Evolutionary conservation across 2,329 filamentous ascomycete genomes (phyloP), one percentile per base, ranked within the genome.

Genomic region (Colletotrichum sp.): DNA sequence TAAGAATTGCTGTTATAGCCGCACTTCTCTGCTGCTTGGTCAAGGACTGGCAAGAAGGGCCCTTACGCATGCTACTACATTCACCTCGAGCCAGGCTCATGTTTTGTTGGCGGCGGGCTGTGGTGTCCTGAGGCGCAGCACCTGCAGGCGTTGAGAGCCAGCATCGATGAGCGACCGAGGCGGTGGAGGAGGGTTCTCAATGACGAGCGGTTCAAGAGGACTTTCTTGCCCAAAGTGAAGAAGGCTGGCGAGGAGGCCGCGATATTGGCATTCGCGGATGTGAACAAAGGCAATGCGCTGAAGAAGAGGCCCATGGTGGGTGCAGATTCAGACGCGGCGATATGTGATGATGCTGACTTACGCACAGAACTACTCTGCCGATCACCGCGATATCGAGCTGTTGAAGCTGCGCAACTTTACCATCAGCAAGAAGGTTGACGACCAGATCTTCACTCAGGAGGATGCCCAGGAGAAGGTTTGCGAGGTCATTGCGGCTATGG

Each of bases 31-130:
- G 95, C 94, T 49, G 95, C 95, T 28, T 98, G 95, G 92, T 97
- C 95, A 72, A 93, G 96, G 24, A 98, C 95, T 0, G 96, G 96
- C 24, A 91, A 94, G 71, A 98, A 98, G 85, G 95, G 95, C 0
- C 93, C 94, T 12, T 98, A 97, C 84, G 96, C 96, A 8, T 93
- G 92, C 81, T 98, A 98, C 86, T 98, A 98, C 85, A 86, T 98
- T 24, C 95, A 98, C 83, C 90, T 95, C 78, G 92, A 96, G 82
- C 95, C 96, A 13, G 88, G 88, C 4, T 87, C 90, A 67, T 93
- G 92, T 81, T 94, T 96, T 79, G 87, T 98, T 57, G 96, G 94
- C 74, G 95, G 95, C 63, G 96, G 96, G 2, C 86, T 98, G 18
- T 98, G 95, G 95, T 91, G 93, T 80, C 95, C 95, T 3, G 94